Evolutionary conservation across 2,329 filamentous ascomycete species (phyloP), one percentile per base, ranked within the genome.

Genomic region (Epichloe sibirici): DNA sequence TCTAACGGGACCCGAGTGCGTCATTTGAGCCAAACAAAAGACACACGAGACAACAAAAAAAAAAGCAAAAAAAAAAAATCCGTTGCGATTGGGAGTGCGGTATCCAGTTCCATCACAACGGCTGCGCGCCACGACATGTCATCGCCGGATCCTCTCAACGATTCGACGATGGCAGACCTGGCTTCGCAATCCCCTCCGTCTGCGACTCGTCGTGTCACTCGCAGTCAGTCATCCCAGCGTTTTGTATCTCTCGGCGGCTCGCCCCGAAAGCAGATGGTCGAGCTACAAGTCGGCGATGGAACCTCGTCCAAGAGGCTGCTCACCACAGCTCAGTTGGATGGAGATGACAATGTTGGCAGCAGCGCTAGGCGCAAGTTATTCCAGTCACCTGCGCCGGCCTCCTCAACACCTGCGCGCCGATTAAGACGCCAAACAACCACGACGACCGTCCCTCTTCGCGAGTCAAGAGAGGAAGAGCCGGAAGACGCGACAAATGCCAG

Each of bases 261-360:
- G 43, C 77, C 78, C 40, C 69, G 76, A 48, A 81, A 78, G 65
- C 77, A 74, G 60, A 78, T 69, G 45, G 80, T 80, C 56, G 73
- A 79, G 62, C 71, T 81, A 37, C 75, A 80, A 56, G 75, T 78
- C 28, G 77, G 77, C 46, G 67, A 75, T 57, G 68, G 69, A 39
- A 63, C 62, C 45, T 71, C 75, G 46, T 76, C 77, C 3, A 75
- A 79, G 62, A 72, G 70, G 53, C 68, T 81, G 44, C 67, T 71
- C 45, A 76, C 80, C 50, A 81, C 78, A 9, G 76, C 80, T 50
- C 77, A 81, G 62, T 49, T 51, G 40, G 45, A 51, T n/a, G 53
- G 25, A 8, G 51, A 56, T n/a, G 53, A 34, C 31, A 28, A 66
- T 49, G 58, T 65, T 51, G 66, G 68, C 42, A 53, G 59, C 56